Percentiles rank a stretch among this genome's conserved stretches.
phyloP scores from a whole-genome alignment of 257 asterid genomes.

The Petrea volubilis region DNA sequence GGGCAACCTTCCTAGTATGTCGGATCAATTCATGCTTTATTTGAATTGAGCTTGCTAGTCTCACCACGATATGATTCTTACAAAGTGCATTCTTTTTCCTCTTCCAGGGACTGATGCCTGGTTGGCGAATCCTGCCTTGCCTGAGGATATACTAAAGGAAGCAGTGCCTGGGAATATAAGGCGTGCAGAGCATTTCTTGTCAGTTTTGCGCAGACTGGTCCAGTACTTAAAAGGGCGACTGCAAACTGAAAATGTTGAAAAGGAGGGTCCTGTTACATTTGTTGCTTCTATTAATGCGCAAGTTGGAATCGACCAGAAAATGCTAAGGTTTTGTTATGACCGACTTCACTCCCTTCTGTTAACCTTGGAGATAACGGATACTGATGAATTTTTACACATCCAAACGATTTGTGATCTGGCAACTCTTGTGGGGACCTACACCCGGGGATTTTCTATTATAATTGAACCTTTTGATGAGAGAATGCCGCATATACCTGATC shows the following conservation, averaged over 20 bases:
- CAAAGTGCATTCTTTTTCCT: constrained; percentile 18
- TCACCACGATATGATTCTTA: constrained; percentile 10
- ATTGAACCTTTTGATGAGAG: constrained; percentile 96
- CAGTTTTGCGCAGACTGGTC: constrained; percentile 85
- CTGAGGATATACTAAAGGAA: constrained; percentile 90
- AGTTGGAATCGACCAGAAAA: constrained; percentile 95
- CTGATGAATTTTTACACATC: constrained; percentile 88
- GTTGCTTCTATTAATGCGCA: constrained; percentile 86
- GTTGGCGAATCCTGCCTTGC: constrained; percentile 91
- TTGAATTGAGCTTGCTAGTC: constrained; percentile 11
- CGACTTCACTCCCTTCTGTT: constrained; percentile 91
- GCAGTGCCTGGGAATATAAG: constrained; percentile 98
- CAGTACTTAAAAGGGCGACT: constrained; percentile 79
- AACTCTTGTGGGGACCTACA: constrained; percentile 89
- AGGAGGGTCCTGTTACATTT: constrained; percentile 94
- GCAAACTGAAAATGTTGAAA: constrained; percentile 87
- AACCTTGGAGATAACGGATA: constrained; percentile 95
- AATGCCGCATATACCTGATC: constrained; percentile 98
- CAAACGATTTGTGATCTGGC: constrained; percentile 97
- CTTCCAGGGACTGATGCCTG: constrained; percentile 69
- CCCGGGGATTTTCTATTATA: constrained; percentile 92
- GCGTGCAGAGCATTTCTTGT: constrained; percentile 94
- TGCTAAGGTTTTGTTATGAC: constrained; percentile 87
- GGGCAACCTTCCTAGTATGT: constrained; percentile 86
- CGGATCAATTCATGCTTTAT: constrained; percentile 8